Conservation (phyloP, 495 filamentous ascomycete species). For the Usnea hakonensis region DNA sequence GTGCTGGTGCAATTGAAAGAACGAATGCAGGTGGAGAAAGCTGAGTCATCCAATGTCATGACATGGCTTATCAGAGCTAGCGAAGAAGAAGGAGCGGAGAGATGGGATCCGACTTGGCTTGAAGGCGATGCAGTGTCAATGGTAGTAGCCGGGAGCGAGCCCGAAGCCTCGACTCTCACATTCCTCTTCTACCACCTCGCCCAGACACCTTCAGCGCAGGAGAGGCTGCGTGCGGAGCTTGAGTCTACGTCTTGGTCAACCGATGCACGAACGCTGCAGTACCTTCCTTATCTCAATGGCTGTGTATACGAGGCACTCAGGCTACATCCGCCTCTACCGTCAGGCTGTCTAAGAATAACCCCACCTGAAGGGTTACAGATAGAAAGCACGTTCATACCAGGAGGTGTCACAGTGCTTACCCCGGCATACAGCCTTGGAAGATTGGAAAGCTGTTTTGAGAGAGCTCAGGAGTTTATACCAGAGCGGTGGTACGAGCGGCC, state of each 20-base stretch:
- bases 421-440: slow-evolving; percentile 23
- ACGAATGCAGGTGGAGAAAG: slow-evolving; percentile 3
- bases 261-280: slow-evolving; percentile 23
- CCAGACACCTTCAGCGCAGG: slow-evolving; percentile 26
- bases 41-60: slow-evolving; percentile 24
- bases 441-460: slow-evolving; percentile 31
- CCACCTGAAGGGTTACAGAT: slow-evolving; percentile 27
- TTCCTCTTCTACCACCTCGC: slow-evolving; percentile 38
- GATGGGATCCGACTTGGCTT: slow-evolving; percentile 26
- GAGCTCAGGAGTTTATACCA: slow-evolving; percentile 41
- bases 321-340: slow-evolving; percentile 44
- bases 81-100: slow-evolving; percentile 17
- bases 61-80: slow-evolving; percentile 29
- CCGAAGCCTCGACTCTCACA: slow-evolving; percentile 32
- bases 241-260: slow-evolving; percentile 7
- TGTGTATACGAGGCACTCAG: slow-evolving; percentile 50
- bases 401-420: slow-evolving; percentile 30
- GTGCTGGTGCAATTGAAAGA: slow-evolving; percentile 9
- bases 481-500: slow-evolving; percentile 46
- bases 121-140: slow-evolving; percentile 32
- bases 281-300: slow-evolving; percentile 37
- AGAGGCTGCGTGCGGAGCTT: slow-evolving; percentile 29
- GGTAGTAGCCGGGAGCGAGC: slow-evolving; percentile 41
- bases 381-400: slow-evolving; percentile 30
- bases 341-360: slow-evolving; percentile 37